These are phyloP conservation scores for Uronychia setigera DNA, from an alignment of 73 alveolate species.

Conservation along the genomic window DNA sequence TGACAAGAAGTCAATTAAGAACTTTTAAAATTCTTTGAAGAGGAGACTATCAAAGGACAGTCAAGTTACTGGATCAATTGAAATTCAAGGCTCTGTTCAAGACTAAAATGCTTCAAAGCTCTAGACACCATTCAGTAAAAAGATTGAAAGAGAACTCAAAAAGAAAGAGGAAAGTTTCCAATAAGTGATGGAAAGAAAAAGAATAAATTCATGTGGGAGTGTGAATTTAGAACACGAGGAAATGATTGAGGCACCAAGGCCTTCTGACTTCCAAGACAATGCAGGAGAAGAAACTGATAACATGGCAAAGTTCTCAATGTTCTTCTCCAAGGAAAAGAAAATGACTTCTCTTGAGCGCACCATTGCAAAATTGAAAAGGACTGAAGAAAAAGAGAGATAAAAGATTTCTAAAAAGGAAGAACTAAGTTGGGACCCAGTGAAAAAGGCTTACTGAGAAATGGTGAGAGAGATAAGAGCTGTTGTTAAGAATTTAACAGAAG, in stretches of 20 bases:
- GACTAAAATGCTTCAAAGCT: too few species aligned
- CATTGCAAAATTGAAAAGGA: neutral
- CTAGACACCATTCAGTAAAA: too few species aligned
- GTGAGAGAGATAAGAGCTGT: neutral
- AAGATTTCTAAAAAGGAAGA: neutral
- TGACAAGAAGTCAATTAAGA: too few species aligned
- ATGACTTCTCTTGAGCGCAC: neutral
- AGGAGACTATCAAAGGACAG: too few species aligned
- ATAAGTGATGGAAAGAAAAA: too few species aligned
- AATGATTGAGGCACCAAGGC: neutral
- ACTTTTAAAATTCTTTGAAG: too few species aligned
- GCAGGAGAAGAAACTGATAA: neutral
- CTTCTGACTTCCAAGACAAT: neutral
- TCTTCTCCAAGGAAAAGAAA: neutral
- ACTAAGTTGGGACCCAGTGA: neutral
- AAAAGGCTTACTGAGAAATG: neutral
- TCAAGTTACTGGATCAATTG: too few species aligned
- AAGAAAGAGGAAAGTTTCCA: too few species aligned
- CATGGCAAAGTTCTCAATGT: neutral
- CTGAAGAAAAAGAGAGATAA: neutral
- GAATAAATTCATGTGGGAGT: too few species aligned
- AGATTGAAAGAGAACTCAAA: too few species aligned
- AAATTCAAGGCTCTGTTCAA: too few species aligned
- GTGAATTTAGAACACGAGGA: too few species aligned
- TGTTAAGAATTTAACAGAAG: neutral